phyloP scores from a whole-genome alignment of 2,329 filamentous ascomycete genomes.

The Aspergillus fructus region DNA sequence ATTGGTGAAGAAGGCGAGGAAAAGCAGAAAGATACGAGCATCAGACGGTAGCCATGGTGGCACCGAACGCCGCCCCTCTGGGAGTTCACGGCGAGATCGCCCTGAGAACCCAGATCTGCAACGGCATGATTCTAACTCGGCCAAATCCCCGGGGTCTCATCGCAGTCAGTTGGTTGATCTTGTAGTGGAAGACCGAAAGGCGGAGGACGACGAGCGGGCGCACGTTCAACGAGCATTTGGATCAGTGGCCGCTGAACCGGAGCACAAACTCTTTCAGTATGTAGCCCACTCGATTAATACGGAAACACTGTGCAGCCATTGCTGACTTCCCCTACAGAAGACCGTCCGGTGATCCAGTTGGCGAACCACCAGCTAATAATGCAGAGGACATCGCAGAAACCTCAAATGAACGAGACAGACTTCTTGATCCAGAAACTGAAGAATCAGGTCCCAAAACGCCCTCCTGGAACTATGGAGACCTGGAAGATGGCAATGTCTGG shows the following conservation, averaged over 20 bases:
- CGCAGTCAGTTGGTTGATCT: constrained; percentile 66
- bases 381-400: constrained; percentile 15
- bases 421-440: constrained; percentile 1
- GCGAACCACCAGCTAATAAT: constrained; percentile 18
- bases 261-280: constrained; percentile 34
- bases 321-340: constrained; percentile 25
- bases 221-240: constrained; percentile 63
- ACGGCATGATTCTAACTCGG: constrained; percentile 33
- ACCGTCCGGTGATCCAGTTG: constrained; percentile 31
- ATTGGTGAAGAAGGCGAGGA: constrained; percentile 40
- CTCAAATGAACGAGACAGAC: constrained; percentile 12
- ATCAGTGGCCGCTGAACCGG: constrained; percentile 57
- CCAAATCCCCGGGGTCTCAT: constrained; percentile 56
- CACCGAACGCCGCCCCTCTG: constrained; percentile 29
- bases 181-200: constrained; percentile 63
- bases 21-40: constrained; percentile 34
- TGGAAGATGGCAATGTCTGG: constrained; percentile 42
- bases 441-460: constrained; percentile 17
- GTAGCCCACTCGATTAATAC: constrained; percentile 14
- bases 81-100: constrained; percentile 34
- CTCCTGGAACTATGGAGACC: constrained; percentile 29
- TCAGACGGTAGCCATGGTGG: constrained; percentile 19
- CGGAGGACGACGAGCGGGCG: constrained; percentile 62
- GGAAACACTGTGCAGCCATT: constrained; percentile 8
- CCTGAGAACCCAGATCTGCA: constrained; percentile 22